Percentiles rank a stretch among this genome's conserved stretches.
These are phyloP conservation scores for Globisporangium iwayamae DNA, from an alignment of 352 stramenopile genomes.

Conservation along the genomic window DNA sequence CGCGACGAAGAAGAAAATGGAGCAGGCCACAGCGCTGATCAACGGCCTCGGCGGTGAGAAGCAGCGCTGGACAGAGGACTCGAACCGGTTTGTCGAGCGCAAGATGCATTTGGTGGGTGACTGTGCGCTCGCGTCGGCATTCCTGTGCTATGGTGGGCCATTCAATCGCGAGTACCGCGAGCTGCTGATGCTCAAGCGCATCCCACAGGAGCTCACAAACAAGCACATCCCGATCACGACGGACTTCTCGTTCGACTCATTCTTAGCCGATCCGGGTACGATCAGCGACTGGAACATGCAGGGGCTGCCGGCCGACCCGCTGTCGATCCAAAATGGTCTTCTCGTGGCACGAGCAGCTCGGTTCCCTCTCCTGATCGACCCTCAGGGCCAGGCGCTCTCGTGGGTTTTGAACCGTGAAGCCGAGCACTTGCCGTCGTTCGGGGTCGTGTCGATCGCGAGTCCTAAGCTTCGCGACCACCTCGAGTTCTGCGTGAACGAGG, in stretches of 20 bases:
- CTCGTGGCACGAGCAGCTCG: constrained; percentile 73
- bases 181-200: constrained; percentile 47
- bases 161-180: constrained; percentile 88
- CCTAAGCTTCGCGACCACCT: constrained; percentile 80
- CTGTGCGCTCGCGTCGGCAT: constrained; percentile 80
- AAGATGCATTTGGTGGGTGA: constrained; percentile 85
- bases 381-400: constrained; percentile 85
- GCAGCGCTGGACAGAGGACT: constrained; percentile 87
- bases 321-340: constrained; percentile 91
- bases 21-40: constrained; percentile 87
- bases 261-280: constrained; percentile 73
- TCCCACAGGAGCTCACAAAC: constrained; percentile 64
- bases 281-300: constrained; percentile 89
- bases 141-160: constrained; percentile 87
- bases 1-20: constrained; percentile 87
- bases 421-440: constrained; percentile 51
- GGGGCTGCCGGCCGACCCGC: constrained; percentile 78
- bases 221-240: constrained; percentile 66
- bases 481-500: constrained; percentile 86
- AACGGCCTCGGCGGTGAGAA: constrained; percentile 81
- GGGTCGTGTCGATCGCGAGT: constrained; percentile 55
- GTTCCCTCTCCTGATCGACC: constrained; percentile 88
- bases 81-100: constrained; percentile 78
- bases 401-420: constrained; percentile 82
- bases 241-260: constrained; percentile 58